Evolutionary conservation across 1,284 basidiomycete species (phyloP), one percentile per base, ranked within the genome.

Genomic region (Porodaedalea pini): DNA sequence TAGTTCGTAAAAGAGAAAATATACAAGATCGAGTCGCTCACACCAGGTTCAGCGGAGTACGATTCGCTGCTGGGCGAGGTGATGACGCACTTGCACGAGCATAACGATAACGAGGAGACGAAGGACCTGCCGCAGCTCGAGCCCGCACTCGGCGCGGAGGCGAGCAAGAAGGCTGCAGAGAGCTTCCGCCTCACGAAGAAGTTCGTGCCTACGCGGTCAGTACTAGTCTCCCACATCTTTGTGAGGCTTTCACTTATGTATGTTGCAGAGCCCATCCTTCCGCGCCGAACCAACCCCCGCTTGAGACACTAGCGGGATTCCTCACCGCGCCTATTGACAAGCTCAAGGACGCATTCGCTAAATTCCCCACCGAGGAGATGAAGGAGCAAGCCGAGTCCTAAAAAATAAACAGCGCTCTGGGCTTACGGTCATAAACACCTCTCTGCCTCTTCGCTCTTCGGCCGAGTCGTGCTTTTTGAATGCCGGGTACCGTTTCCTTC

Each of bases 281-380:
- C 13, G 73, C 73, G 0, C 82, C 82, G 0, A 78, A 82, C 65
- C 72, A 78, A 54, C 82, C 83, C 15, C 84, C 84, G 0, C 79
- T 78, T 56, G 85, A 86, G 69, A 87, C 84, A 0, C 62, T 85
- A 11, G 77, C 70, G 2, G 82, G 78, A 0, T 73, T 86, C 44
- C 66, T 87, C 54, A 70, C 75, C 0, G 78, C 80, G 0, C 85
- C 84, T 0, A 71, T 85, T 27, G 85, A 87, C 65, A 83, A 81
- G 64, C 63, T 87, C 51, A 78, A 77, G 63, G 85, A 86, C 62
- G 65, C 70, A 54, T 86, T 86, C 65, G 62, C 77, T 0, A 72
- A 71, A 45, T 85, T 83, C 72, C 83, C 82, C 0, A 78, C 77
- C 0, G 74, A 78, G 39, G 79, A 83, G 67, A 80, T 80, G 77